Percentiles rank a stretch among this genome's conserved stretches.
Evolutionary conservation across 2,329 filamentous ascomycete genomes (phyloP).

Genomic region (Pseudogymnoascus sp.): DNA sequence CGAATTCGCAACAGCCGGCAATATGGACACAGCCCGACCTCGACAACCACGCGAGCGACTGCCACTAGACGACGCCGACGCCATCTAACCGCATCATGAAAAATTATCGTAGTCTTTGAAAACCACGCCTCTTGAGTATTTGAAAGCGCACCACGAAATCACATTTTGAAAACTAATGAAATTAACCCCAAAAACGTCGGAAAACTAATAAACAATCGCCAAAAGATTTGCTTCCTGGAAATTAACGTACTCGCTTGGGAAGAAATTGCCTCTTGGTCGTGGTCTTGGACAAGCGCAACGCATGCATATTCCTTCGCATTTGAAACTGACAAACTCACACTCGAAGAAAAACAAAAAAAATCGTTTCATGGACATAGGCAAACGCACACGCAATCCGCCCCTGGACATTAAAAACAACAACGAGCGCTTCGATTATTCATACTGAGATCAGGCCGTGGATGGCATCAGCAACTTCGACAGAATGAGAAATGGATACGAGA

Average conservation of each 20-base stretch:
- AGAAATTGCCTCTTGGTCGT: not conserved
- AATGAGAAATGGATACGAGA: too few relatives aligned
- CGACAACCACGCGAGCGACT: not conserved
- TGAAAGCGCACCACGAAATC: not conserved
- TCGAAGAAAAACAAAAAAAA: not conserved
- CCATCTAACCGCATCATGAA: not conserved
- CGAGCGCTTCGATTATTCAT: not conserved
- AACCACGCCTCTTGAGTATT: not conserved
- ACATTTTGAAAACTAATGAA: not conserved
- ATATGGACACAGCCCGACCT: not conserved
- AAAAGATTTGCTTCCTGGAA: not conserved
- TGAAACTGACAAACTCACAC: not conserved
- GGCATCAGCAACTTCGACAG: not conserved
- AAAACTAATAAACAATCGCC: not conserved
- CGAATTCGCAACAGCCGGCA: not conserved
- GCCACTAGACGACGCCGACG: not conserved
- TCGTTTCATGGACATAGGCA: not conserved
- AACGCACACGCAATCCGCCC: not conserved
- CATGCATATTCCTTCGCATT: not conserved
- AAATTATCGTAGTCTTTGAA: not conserved
- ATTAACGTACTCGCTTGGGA: not conserved
- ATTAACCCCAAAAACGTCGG: not conserved
- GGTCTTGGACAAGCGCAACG: not conserved
- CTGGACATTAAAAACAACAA: not conserved
- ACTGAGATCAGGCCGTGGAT: not conserved